phyloP scores from a whole-genome alignment of 371 early-diverging fungal genomes.

The Rhizopus arrhizus region DNA sequence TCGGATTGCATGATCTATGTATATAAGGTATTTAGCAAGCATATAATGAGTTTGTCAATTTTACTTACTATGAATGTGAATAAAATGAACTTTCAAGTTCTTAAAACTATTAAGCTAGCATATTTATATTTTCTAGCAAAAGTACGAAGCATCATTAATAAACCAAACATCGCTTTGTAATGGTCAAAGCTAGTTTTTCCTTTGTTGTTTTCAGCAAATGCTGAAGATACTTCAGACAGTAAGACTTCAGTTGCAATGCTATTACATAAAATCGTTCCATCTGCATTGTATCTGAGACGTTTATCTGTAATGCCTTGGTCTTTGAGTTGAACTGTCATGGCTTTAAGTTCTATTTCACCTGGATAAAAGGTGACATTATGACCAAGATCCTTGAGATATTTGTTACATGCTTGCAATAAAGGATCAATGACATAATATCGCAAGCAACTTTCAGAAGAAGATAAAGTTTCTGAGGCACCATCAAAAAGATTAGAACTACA shows the following conservation, averaged over 20 bases:
- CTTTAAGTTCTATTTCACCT: conserved; percentile 15
- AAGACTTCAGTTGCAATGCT: conserved; percentile 8
- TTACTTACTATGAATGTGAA: conserved; percentile 16
- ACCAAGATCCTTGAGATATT: conserved; percentile 10
- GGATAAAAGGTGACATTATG: conserved; percentile 13
- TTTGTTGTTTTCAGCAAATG: conserved; percentile 16
- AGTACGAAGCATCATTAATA: conserved; percentile 11
- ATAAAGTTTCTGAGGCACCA: conserved; percentile 17
- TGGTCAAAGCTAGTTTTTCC: conserved; percentile 20
- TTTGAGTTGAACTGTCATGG: conserved; percentile 16
- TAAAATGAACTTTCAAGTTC: conserved; percentile 14
- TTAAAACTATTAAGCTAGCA: conserved; percentile 20
- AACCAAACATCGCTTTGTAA: conserved; percentile 25
- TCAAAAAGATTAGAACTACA: conserved; percentile 14
- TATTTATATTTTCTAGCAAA: conserved; percentile 14
- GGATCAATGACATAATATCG: conserved; percentile 12
- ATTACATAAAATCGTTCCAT: conserved; percentile 5
- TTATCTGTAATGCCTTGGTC: conserved; percentile 15
- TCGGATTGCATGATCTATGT: conserved; percentile 13
- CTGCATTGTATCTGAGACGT: conserved; percentile 14
- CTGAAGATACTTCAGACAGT: conserved; percentile 24
- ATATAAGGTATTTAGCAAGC: conserved; percentile 7
- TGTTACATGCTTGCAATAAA: conserved; percentile 15
- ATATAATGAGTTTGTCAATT: conserved; percentile 13
- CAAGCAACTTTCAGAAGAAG: conserved; percentile 13